A percentile compares a stretch with the other conserved stretches of the same genome.
phyloP scores from a whole-genome alignment of 1,284 basidiomycete species.

The Puccinia coronata region DNA sequence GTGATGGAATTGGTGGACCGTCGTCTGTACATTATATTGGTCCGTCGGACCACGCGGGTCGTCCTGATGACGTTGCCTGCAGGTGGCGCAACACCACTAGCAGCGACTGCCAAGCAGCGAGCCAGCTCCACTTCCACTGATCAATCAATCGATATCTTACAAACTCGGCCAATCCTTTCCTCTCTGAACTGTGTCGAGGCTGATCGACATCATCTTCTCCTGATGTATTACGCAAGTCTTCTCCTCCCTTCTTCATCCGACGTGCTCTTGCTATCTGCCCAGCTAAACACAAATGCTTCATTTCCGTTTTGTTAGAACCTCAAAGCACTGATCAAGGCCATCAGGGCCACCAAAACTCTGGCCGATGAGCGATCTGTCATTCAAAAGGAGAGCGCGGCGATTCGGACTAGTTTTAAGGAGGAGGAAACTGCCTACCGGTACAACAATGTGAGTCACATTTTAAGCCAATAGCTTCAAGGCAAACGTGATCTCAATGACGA shows the following conservation, averaged over 20 bases:
- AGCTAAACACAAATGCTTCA: slow-evolving; percentile 23
- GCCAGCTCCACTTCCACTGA: too few relatives aligned
- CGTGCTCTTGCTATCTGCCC: neutral
- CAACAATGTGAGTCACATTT: slow-evolving; percentile 50
- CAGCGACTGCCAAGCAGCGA: too few relatives aligned
- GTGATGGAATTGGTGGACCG: too few relatives aligned
- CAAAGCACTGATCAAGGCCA: slow-evolving; percentile 61
- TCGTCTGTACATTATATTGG: too few relatives aligned
- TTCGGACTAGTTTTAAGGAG: slow-evolving; percentile 95
- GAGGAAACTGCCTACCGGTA: slow-evolving; percentile 63
- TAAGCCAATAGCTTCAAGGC: slow-evolving; percentile 56
- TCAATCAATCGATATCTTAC: too few relatives aligned
- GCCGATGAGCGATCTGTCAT: slow-evolving; percentile 97
- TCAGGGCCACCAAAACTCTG: slow-evolving; percentile 72
- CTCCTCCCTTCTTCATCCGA: neutral
- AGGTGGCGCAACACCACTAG: too few relatives aligned
- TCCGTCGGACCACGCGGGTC: too few relatives aligned
- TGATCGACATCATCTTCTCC: neutral
- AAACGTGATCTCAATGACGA: slow-evolving; percentile 68
- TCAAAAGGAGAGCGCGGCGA: slow-evolving; percentile 96
- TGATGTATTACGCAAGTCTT: slow-evolving; percentile 22
- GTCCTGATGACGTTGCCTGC: too few relatives aligned
- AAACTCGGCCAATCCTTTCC: neutral
- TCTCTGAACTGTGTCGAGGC: neutral
- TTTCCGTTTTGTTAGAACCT: slow-evolving; percentile 56